Evolutionary conservation across 805 yeast species (phyloP), one percentile per base, ranked within the genome.

Genomic region (Wickerhamomyces xylosicus): DNA sequence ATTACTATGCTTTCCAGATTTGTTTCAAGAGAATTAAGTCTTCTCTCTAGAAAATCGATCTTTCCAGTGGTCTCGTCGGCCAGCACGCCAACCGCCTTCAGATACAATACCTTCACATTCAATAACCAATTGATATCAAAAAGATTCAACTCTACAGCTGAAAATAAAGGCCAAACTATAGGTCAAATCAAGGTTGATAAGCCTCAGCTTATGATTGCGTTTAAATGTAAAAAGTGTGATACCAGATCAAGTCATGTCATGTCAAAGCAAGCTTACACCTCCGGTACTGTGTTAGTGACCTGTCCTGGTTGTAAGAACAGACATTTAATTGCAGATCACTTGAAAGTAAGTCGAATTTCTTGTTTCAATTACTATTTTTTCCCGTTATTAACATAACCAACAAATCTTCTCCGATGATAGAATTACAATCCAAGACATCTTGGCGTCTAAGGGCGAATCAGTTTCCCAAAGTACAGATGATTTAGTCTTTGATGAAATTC

Each of bases 301-400:
- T 90, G 97, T 56, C 97, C 97, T 0, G 84, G 87, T 14, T 90
- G 97, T 58, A 71, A 80, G 47, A 79, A 74, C 53, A 74, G 96
- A 47, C 97, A 90, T 56, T 63, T 90, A 53, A 89, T 90, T 32
- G 95, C 97, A 0, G 97, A 90, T 56, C 89, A 82, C 54, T 61
- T 82, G 42, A 79, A 76, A 53, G 69, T 64, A 47, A 38, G 66
- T 57, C n/a, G 19, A 25, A 7, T 14, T 19, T 33, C 16, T 29
- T 16, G n/a, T n/a, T 29, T 3, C 10, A 16, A 11, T 31, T 2
- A 21, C 20, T n/a, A 14, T n/a, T 13, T 15, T 13, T 16, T 16
- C 31, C 22, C 38, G 38, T 41, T 41, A 34, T 38, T 34, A 57
- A 57, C 45, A 6, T 6, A 4, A 18, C 19, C 50, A 61, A 38